Evolutionary conservation across 2,329 filamentous ascomycete genomes (phyloP).

Genomic region (Gremmenia infestans): DNA sequence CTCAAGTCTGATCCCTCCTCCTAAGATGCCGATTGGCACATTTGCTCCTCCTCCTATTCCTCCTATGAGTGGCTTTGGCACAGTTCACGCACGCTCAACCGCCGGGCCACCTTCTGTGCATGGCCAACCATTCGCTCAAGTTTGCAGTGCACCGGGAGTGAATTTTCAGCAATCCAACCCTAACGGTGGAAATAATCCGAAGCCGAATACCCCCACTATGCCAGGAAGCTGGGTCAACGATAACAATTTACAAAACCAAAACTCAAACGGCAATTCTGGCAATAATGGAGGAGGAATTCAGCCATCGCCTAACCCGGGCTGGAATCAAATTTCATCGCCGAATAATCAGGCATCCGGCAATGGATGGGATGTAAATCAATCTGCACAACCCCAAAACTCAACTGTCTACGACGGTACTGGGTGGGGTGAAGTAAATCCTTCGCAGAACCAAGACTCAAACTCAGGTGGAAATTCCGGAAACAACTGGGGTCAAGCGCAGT

Average conservation of each 20-base stretch:
- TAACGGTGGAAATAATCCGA: background rate
- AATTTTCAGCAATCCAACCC: background rate
- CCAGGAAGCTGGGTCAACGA: slow-evolving; percentile 13
- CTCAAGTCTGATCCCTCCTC: slow-evolving; percentile 42
- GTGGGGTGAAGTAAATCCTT: too few relatives aligned
- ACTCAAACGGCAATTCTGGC: slow-evolving; percentile 1
- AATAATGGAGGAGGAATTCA: slow-evolving; percentile 5
- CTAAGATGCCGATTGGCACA: slow-evolving; percentile 37
- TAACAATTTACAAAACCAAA: slow-evolving; percentile 8
- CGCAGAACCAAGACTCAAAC: too few relatives aligned
- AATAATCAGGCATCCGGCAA: too few relatives aligned
- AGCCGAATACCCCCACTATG: background rate
- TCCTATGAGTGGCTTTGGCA: slow-evolving; percentile 21
- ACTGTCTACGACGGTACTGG: too few relatives aligned
- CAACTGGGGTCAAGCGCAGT: background rate
- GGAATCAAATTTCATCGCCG: background rate
- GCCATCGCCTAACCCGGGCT: background rate
- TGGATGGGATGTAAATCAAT: too few relatives aligned
- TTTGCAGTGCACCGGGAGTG: background rate
- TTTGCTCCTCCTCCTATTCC: slow-evolving; percentile 10
- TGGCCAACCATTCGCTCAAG: background rate
- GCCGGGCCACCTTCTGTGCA: slow-evolving; percentile 6
- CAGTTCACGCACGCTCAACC: slow-evolving; percentile 31
- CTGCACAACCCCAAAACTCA: too few relatives aligned
- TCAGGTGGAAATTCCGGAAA: too few relatives aligned